Conservation (phyloP, 2,329 filamentous ascomycete genomes). For the Mycosphaerella sp. region DNA sequence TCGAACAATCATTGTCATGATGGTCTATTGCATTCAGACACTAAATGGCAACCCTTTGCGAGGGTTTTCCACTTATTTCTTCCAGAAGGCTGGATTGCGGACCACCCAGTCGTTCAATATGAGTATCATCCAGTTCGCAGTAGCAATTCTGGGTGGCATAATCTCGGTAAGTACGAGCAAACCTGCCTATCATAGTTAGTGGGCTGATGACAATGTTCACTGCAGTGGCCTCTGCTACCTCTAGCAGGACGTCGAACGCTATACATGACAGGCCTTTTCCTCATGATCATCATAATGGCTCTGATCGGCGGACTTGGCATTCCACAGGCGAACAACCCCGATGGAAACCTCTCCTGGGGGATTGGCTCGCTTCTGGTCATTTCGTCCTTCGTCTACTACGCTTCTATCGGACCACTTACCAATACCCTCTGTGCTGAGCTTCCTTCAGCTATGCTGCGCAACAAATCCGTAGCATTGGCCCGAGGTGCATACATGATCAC, state of each 20-base stretch:
- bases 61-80: constrained; percentile 35
- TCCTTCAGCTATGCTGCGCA: constrained; percentile 26
- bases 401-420: constrained; percentile 25
- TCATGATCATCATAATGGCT: constrained; percentile 16
- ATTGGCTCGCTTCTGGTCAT: constrained; percentile 23
- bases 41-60: constrained; percentile 32
- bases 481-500: constrained; percentile 31
- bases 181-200: background rate
- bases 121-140: constrained; percentile 36
- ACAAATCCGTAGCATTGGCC: constrained; percentile 29
- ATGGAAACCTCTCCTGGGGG: constrained; percentile 17
- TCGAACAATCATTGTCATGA: constrained; percentile 33
- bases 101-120: constrained; percentile 25
- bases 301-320: constrained; percentile 22
- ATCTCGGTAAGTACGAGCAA: constrained; percentile 19
- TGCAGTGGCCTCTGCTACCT: constrained; percentile 31
- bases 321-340: constrained; percentile 11
- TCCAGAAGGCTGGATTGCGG: constrained; percentile 33
- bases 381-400: constrained; percentile 21
- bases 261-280: constrained; percentile 27
- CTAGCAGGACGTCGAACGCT: constrained; percentile 34
- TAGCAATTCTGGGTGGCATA: constrained; percentile 31
- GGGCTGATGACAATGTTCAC: background rate
- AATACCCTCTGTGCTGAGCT: constrained; percentile 29
- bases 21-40: constrained; percentile 31